Evolutionary conservation across 306 rosid genomes (phyloP), one percentile per base, ranked within the genome.

Genomic region (Aeschynomene evenia): DNA sequence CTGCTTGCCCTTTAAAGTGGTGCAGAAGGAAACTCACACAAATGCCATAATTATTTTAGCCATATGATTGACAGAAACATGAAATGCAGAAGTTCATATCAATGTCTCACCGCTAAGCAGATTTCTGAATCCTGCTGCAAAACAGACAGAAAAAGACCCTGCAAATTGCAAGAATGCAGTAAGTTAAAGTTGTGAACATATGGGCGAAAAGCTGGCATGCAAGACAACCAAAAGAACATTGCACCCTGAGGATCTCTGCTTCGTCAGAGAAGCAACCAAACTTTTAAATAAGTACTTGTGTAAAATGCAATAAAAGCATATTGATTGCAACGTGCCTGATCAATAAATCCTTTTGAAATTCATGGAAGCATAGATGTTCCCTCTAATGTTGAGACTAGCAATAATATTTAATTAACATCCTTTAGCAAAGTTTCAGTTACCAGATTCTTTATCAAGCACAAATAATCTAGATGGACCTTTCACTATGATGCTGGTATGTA

Each of bases 41-140:
- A n/a, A n/a, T n/a, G n/a, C n/a, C n/a, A n/a, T n/a, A n/a, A 42
- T 21, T 51, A 22, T 65, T 57, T n/a, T 18, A 58, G 53, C 42
- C 40, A 28, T 16, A 33, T 24, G 20, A 24, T 21, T 63, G 40
- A 63, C 40, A 11, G 56, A 75, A 42, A 39, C 34, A 14, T 39
- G 54, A 15, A 75, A 63, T 34, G 42, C 18, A 48, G 26, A 58
- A 39, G 49, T 67, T 59, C 66, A 63, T 62, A 61, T 12, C 53
- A 60, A 36, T 58, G 75, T 59, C 96, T 90, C 68, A 94, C 98
- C 81, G 91, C 98, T 81, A 88, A 62, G 45, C 92, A 91, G 64
- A 83, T 79, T 66, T 94, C 96, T 16, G 89, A 63, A 73, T 88
- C 97, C 80, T 88, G 97, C 74, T 83, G 94, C 74, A 94, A 68